A percentile compares a stretch with the other conserved stretches of the same genome.
These are phyloP conservation scores for Zymoseptoria ardabiliae DNA, from an alignment of 2,329 filamentous ascomycete genomes.

Conservation along the genomic window DNA sequence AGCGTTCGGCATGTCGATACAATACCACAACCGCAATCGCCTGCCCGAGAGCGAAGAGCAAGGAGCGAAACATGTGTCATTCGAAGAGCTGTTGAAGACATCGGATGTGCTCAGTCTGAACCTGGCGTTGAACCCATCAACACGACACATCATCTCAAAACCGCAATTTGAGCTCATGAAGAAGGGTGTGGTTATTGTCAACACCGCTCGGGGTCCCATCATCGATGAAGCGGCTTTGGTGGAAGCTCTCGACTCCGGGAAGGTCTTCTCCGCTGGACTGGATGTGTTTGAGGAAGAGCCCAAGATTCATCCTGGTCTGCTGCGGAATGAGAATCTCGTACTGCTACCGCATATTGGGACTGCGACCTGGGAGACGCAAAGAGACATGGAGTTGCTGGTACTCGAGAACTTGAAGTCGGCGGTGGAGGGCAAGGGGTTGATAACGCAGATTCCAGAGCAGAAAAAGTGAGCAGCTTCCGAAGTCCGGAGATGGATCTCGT, in stretches of 20 bases:
- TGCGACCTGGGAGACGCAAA: slow-evolving; percentile 53
- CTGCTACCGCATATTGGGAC: slow-evolving; percentile 56
- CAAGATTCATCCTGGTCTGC: slow-evolving; percentile 44
- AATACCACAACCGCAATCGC: slow-evolving; percentile 50
- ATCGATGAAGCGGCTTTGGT: slow-evolving; percentile 52
- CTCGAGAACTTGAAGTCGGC: slow-evolving; percentile 51
- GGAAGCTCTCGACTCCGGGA: slow-evolving; percentile 46
- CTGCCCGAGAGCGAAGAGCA: slow-evolving; percentile 35
- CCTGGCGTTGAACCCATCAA: slow-evolving; percentile 44
- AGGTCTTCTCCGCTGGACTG: slow-evolving; percentile 48
- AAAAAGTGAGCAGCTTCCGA: slow-evolving; percentile 30
- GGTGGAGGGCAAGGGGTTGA: slow-evolving; percentile 49
- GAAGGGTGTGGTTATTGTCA: slow-evolving; percentile 50
- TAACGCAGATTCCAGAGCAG: slow-evolving; percentile 57
- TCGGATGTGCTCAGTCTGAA: slow-evolving; percentile 51
- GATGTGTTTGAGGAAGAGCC: slow-evolving; percentile 55
- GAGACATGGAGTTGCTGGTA: slow-evolving; percentile 54
- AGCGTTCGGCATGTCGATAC: slow-evolving; percentile 51
- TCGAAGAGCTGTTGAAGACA: slow-evolving; percentile 47
- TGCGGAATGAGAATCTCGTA: slow-evolving; percentile 45
- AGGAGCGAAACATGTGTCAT: slow-evolving; percentile 47
- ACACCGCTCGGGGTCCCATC: slow-evolving; percentile 51
- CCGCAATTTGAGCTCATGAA: slow-evolving; percentile 48
- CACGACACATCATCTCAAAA: slow-evolving; percentile 47
- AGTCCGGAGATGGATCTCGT: not conserved